phyloP scores from a whole-genome alignment of 2,329 filamentous ascomycete genomes.

The Fusarium beomiforme region DNA sequence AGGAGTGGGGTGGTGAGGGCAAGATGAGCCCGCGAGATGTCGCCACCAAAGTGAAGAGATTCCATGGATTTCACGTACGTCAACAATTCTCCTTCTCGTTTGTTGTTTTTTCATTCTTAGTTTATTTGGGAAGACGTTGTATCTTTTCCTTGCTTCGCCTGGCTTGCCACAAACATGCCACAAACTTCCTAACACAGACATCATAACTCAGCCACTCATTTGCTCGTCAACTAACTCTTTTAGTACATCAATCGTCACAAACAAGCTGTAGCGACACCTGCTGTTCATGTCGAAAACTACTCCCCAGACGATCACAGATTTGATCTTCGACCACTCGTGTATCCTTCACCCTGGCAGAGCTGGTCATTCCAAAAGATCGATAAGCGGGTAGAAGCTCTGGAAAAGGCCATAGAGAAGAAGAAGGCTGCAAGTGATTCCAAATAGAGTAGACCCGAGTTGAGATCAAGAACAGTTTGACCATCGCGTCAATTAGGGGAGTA shows the following conservation, averaged over 20 bases:
- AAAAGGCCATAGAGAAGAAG: conserved; percentile 37
- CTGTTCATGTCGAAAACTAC: conserved; percentile 29
- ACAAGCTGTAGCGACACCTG: conserved; percentile 22
- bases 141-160: not conserved
- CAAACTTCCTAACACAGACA: not conserved
- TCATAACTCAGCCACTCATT: not conserved
- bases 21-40: conserved; percentile 50
- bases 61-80: conserved; percentile 48
- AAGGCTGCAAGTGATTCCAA: not conserved
- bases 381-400: conserved; percentile 47
- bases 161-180: not conserved
- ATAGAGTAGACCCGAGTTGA: not conserved
- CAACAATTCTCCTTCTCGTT: not conserved
- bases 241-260: conserved; percentile 25
- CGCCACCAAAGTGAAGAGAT: conserved; percentile 43
- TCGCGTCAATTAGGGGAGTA: not conserved
- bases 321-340: conserved; percentile 41
- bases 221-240: not conserved
- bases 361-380: conserved; percentile 55
- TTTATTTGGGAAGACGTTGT: not conserved
- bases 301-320: conserved; percentile 45
- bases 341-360: conserved; percentile 48
- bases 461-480: too few relatives aligned
- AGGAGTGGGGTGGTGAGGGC: conserved; percentile 49
- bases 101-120: not conserved